Base-by-base conservation (phyloP, 192 early-diverging fungal species). In the Pilobolus umbonatus region DNA sequence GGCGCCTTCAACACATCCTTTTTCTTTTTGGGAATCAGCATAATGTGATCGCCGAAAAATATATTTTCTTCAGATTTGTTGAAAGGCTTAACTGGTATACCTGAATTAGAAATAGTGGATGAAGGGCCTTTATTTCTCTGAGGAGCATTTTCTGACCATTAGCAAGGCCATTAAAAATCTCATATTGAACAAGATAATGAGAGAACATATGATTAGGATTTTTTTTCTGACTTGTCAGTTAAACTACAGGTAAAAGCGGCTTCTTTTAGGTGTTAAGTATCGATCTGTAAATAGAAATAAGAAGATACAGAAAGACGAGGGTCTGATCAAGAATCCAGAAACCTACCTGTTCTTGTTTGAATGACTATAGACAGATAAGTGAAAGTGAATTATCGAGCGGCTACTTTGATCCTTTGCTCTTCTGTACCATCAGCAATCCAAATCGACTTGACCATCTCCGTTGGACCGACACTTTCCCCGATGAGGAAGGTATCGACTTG, bases 361-460 rank as follows among this genome's bases (percentile, higher is more conserved):
- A 46, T 34, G 45, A 48, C 31, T 25, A 47, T 6, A 45, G 17
- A 7, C 7, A 15, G 5, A 32, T 59, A 0, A 59, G 44, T 24
- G 44, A 59, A 46, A 59, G 44, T 12, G 45, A 59, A n/a, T 34
- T 59, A 5, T 58, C 43, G 56, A 58, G 44, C 30, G 31, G 45
- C 3, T 60, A 60, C 3, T 60, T 60, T 15, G 58, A 60, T 26
- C 46, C 58, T 5, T 0, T 50, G 5, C 17, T 57, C 0, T 57
- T 39, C 14, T 40, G 36, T 11, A 2, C 30, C 0, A 24, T 57
- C 4, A 43, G 55, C 0, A 26, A 57, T 30, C 55, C 40, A 28
- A 2, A 19, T 5, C 3, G 10, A 29, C 3, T 57, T 2, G 19
- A 25, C 14, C 55, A 44, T 4, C 17, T 57, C 9, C 52, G 52